Evolutionary conservation across 352 stramenopile genomes (phyloP).

Genomic region (Pythium pyrilobum): DNA sequence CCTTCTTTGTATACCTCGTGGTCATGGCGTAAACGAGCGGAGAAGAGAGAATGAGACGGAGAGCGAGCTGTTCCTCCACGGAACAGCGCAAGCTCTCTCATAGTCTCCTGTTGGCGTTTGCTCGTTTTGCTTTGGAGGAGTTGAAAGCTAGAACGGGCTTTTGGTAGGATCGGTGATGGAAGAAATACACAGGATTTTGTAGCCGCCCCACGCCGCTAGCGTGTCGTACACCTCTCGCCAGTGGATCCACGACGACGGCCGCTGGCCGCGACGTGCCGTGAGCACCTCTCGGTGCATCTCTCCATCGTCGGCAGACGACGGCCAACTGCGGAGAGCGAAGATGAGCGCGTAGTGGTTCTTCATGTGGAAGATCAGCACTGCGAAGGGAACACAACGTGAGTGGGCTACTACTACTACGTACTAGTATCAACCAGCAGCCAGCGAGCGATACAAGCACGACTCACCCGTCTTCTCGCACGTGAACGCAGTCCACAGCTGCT

Average conservation of each 20-base stretch:
- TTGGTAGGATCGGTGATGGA: constrained; percentile 2
- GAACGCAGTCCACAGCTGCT: constrained; percentile 19
- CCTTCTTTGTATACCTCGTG: constrained; percentile 70
- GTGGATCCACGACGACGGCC: constrained; percentile 49
- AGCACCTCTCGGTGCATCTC: constrained; percentile 32
- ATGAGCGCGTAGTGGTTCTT: constrained; percentile 82
- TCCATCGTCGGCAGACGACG: constrained; percentile 2
- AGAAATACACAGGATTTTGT: constrained; percentile 46
- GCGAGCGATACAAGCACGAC: too few species aligned
- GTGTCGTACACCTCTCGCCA: constrained; percentile 49
- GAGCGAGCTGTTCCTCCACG: too few species aligned
- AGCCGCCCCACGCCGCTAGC: constrained; percentile 52
- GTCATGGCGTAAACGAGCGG: constrained; percentile 38
- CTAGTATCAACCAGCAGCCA: too few species aligned
- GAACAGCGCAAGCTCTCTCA: too few species aligned
- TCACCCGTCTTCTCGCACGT: neutral
- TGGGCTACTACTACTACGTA: too few species aligned
- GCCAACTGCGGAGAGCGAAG: constrained; percentile 58
- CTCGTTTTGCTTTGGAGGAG: too few species aligned
- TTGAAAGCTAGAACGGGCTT: neutral
- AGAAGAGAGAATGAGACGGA: too few species aligned
- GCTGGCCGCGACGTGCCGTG: constrained; percentile 57
- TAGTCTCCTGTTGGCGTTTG: too few species aligned
- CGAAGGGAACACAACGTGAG: too few species aligned
- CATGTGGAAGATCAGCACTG: constrained; percentile 54